phyloP scores from a whole-genome alignment of 1,139 yeast genomes.

The Insectozyma bohioensis region DNA sequence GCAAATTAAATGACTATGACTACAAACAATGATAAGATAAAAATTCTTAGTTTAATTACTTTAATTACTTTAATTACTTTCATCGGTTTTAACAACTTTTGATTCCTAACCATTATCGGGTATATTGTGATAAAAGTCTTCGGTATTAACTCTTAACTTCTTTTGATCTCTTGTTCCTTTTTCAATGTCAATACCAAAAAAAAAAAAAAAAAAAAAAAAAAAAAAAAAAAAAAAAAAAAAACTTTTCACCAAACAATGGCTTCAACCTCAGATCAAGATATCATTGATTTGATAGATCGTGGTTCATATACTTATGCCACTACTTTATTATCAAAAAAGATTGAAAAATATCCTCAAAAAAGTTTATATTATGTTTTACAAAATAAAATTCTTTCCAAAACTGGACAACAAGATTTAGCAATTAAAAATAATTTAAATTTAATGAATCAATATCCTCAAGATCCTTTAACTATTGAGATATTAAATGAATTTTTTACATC shows the following conservation, averaged over 20 bases:
- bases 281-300: conserved; percentile 48
- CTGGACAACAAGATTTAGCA: conserved; percentile 47
- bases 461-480: conserved; percentile 50
- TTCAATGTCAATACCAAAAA: too few relatives aligned
- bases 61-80: too few relatives aligned
- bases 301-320: conserved; percentile 58
- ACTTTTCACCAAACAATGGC: too few relatives aligned
- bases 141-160: too few relatives aligned
- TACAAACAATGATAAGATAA: too few relatives aligned
- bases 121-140: too few relatives aligned
- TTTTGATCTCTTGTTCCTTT: too few relatives aligned
- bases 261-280: conserved; percentile 19
- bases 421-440: conserved; percentile 41
- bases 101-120: too few relatives aligned
- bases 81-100: too few relatives aligned
- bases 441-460: conserved; percentile 50
- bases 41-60: too few relatives aligned
- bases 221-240: background rate
- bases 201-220: too few relatives aligned
- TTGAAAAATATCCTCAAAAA: conserved; percentile 55
- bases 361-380: conserved; percentile 54
- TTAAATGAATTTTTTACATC: conserved; percentile 39
- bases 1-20: too few relatives aligned
- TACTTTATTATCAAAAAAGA: conserved; percentile 46
- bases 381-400: conserved; percentile 41